Base-by-base conservation (phyloP, 2,329 filamentous ascomycete species). In the Mycosphaerella arachidis region DNA sequence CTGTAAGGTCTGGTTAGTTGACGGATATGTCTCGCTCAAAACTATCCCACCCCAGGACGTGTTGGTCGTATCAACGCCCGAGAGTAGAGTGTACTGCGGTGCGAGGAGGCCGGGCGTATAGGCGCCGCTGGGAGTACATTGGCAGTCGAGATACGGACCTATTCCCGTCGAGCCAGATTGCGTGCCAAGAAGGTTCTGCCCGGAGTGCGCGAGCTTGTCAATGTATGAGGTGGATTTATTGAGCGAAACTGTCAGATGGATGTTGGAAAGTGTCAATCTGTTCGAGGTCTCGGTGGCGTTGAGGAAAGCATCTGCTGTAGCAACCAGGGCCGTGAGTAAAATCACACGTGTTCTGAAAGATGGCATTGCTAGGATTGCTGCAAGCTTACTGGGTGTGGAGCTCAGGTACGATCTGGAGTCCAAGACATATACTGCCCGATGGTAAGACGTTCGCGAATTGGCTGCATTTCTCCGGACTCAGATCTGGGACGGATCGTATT, bases 131-230 rank as follows among this genome's bases (percentile, higher is more conserved):
- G 83, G 83, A 0, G 77, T 82, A 67, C 84, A 87, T 71, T 86
- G 85, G 69, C 85, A 87, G 70, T 87, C 84, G 6, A 87, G 79
- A 66, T 86, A 86, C 1, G 83, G 82, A 0, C 82, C 81, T 29
- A 80, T 76, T 2, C 84, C 84, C 1, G 12, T 37, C 46, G 16
- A 35, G 18, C 31, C n/a, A 24, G 55, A 51, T 2, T 4, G 72
- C 1, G 73, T 73, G 12, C 83, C 83, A 0, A 86, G 77, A 1
- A 86, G 75, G 62, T 86, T 79, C 60, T 81, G 78, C 0, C 73
- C 74, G 65, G 81, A 79, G 0, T 82, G 76, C 10, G 70, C 73
- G 3, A 82, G 69, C 18, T 73, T 70, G 9, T 75, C 71, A 20
- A 82, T 75, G 12, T 73, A 72, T 0, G 79, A 79, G 5, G 65